Evolutionary conservation across 768 basidiomycete genomes (phyloP), one percentile per base, ranked within the genome.

Genomic region (Mycena latifolia): DNA sequence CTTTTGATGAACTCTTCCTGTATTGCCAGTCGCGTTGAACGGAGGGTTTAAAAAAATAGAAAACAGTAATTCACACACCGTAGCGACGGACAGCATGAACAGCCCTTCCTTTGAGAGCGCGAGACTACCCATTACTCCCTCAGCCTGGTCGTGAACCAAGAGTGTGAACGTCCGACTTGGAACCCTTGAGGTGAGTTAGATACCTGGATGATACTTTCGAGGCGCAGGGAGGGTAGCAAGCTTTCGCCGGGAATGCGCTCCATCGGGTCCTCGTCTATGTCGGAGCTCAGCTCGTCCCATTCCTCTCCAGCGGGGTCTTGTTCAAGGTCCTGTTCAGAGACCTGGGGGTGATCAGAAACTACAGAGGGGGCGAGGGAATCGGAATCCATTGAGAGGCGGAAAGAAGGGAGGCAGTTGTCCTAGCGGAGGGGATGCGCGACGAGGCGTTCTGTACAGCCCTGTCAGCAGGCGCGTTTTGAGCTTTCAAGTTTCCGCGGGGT

Each of bases 1-100:
- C 89, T 85, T 76, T 92, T 92, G 60, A 95, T 86, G 75, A 95
- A 95, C 73, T 94, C 92, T 79, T 96, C 94, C 94, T 96, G 73
- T 37, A 50, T 58, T 53, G 56, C 43, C 50, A 18, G 18, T 35
- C 61, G 58, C 65, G 55, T 47, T 67, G 28, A 51, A 63, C n/a
- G n/a, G n/a, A 53, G 61, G 55, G 52, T 47, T 33, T 43, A 35
- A 41, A 50, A 47, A 35, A 48, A 55, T 27, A 24, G 8, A 43
- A 43, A 20, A 17, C 39, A 50, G 52, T 55, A 50, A 51, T 51
- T 29, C 28, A 73, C 82, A 52, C 73, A 94, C 94, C 41, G 94
- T 90, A 52, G 93, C 93, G 65, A 91, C 79, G 12, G 92, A 89
- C 25, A 95, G 77, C 62, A 94, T 76, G 71, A 91, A 94, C 9